Conservation (phyloP, 192 early-diverging fungal genomes). For the Backusella psychrophila region DNA sequence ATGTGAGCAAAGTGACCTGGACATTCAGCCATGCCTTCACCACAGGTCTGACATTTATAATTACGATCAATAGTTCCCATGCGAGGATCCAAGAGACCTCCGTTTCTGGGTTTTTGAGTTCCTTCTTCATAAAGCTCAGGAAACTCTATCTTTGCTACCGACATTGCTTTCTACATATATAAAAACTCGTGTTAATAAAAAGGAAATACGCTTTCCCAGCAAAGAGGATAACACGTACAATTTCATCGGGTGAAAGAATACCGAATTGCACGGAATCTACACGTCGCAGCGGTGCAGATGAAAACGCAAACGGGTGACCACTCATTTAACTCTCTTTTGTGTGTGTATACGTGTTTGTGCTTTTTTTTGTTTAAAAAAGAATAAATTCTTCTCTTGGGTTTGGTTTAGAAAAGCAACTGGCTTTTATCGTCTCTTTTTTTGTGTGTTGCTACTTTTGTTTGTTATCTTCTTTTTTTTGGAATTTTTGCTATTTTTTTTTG, state of each 20-base stretch:
- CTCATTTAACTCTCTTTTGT: slow-evolving; percentile 39
- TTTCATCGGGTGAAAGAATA: slow-evolving; percentile 93
- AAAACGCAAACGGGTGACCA: slow-evolving; percentile 65
- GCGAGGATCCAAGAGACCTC: slow-evolving; percentile 88
- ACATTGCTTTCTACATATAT: slow-evolving; percentile 87
- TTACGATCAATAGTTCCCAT: slow-evolving; percentile 98
- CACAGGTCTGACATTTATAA: slow-evolving; percentile 96
- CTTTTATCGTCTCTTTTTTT: not conserved
- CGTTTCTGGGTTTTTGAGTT: slow-evolving; percentile 77
- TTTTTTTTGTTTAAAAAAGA: not conserved
- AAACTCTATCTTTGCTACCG: slow-evolving; percentile 89
- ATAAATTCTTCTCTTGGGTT: not conserved
- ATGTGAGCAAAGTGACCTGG: slow-evolving; percentile 99
- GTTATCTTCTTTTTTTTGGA: not conserved
- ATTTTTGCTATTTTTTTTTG: not conserved
- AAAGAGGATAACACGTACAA: slow-evolving; percentile 56
- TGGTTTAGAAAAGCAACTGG: not conserved
- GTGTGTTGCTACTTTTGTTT: not conserved
- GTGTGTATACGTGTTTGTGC: not conserved
- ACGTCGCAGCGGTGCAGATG: slow-evolving; percentile 77
- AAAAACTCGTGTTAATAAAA: slow-evolving; percentile 19
- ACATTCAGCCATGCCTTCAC: slow-evolving; percentile 92
- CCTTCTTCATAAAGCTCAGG: slow-evolving; percentile 87
- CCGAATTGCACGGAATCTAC: slow-evolving; percentile 95
- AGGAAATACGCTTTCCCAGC: not conserved